Evolutionary conservation across 2,329 filamentous ascomycete genomes (phyloP).

Genomic region (Byssothecium circinans): DNA sequence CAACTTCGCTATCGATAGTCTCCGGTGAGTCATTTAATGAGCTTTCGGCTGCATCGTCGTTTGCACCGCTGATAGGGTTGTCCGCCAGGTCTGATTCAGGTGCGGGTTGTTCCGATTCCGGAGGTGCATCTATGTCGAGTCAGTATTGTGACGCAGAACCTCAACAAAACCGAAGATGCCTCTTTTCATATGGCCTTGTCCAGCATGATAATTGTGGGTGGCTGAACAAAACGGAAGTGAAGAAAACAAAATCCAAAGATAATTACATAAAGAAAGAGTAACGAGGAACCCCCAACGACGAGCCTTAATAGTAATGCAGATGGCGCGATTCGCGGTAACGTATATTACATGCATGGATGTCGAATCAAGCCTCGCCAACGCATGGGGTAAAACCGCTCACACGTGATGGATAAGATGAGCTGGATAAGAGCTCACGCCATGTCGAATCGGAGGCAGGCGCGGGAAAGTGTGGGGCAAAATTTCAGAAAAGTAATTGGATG

Average conservation of each 20-base stretch:
- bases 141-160: neutral
- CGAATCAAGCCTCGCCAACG: conserved; percentile 21
- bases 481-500: neutral
- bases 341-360: conserved; percentile 27
- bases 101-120: neutral
- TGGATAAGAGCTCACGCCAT: conserved; percentile 10
- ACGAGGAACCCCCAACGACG: conserved; percentile 18
- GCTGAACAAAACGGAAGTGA: neutral
- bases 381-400: conserved; percentile 13
- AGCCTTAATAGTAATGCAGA: conserved; percentile 19
- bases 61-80: neutral
- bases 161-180: neutral
- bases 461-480: neutral
- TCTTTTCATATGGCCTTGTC: neutral
- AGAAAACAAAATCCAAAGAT: neutral
- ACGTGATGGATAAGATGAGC: conserved; percentile 34
- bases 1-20: neutral
- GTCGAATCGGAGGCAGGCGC: conserved; percentile 13
- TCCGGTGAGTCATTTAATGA: neutral
- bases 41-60: neutral
- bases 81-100: neutral
- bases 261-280: neutral
- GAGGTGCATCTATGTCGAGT: neutral
- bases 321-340: conserved; percentile 26
- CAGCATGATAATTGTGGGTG: too few relatives aligned